A percentile compares a stretch with the other conserved stretches of the same genome.
These are phyloP conservation scores for Russula sp. DNA, from an alignment of 768 basidiomycete genomes.

Conservation along the genomic window DNA sequence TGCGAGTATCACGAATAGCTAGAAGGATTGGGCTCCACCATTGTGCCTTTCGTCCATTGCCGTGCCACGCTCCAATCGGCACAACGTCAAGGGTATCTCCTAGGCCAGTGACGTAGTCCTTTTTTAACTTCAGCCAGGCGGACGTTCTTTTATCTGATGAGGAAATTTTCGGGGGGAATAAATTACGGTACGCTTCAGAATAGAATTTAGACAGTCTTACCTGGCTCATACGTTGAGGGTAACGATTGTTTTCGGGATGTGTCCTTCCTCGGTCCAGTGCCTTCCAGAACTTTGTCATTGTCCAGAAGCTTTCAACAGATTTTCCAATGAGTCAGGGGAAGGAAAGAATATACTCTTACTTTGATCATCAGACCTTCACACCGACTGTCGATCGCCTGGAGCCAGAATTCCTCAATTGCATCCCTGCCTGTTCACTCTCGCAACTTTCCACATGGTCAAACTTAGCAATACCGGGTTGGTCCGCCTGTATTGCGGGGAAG, in stretches of 20 bases:
- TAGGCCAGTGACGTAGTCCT: constrained; percentile 80
- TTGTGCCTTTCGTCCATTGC: constrained; percentile 80
- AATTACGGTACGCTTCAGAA: constrained; percentile 1
- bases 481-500: constrained; percentile 55
- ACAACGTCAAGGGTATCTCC: constrained; percentile 75
- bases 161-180: neutral
- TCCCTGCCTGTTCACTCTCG: constrained; percentile 57
- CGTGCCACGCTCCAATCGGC: constrained; percentile 83
- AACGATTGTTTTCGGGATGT: constrained; percentile 58
- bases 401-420: constrained; percentile 73
- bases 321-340: constrained; percentile 12
- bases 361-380: constrained; percentile 97
- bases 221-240: constrained; percentile 82
- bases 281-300: constrained; percentile 44
- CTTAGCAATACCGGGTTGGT: constrained; percentile 50
- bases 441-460: constrained; percentile 74
- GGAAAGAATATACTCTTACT: constrained; percentile 39
- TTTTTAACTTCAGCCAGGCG: constrained; percentile 91
- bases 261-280: constrained; percentile 37
- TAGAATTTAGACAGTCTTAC: constrained; percentile 37
- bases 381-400: constrained; percentile 66
- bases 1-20: constrained; percentile 65
- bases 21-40: constrained; percentile 94
- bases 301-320: constrained; percentile 57
- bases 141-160: constrained; percentile 71